Evolutionary conservation across 805 yeast species (phyloP).

Genomic region (Spencermartinsiella europaea): DNA sequence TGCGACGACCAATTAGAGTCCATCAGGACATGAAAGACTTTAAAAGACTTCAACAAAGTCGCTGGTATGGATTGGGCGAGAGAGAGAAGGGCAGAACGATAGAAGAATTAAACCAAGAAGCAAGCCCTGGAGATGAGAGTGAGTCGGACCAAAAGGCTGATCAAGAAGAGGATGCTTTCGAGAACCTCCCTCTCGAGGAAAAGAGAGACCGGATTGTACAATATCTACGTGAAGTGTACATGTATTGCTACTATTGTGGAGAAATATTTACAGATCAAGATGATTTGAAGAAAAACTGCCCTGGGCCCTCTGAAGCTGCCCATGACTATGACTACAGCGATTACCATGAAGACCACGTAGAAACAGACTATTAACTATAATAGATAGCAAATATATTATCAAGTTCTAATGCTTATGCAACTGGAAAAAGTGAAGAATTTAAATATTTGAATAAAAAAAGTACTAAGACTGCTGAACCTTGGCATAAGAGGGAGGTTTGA

Average conservation of each 20-base stretch:
- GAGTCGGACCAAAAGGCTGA: neutral
- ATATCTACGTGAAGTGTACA: conserved; percentile 37
- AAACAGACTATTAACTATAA: no score
- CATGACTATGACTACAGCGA: conserved; percentile 28
- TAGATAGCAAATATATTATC: neutral
- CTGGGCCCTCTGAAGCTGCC: conserved; percentile 43
- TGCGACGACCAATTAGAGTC: conserved; percentile 9
- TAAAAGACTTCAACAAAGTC: neutral
- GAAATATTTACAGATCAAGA: conserved; percentile 31
- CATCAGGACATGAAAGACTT: conserved; percentile 6
- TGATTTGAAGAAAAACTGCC: conserved; percentile 43
- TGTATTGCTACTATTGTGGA: conserved; percentile 52
- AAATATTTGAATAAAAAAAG: no score
- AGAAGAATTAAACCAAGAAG: no score
- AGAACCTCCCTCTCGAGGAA: conserved; percentile 24
- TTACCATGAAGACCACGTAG: neutral
- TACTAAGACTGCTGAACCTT: conserved; percentile 77
- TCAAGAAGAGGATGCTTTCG: neutral
- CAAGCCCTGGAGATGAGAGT: neutral
- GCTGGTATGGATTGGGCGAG: neutral
- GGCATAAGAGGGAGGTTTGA: conserved; percentile 94
- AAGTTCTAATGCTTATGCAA: neutral
- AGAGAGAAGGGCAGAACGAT: no score
- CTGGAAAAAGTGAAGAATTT: neutral
- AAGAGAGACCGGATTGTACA: conserved; percentile 33